Base-by-base conservation (phyloP, 1,284 basidiomycete genomes). In the Boletus austroedulis region DNA sequence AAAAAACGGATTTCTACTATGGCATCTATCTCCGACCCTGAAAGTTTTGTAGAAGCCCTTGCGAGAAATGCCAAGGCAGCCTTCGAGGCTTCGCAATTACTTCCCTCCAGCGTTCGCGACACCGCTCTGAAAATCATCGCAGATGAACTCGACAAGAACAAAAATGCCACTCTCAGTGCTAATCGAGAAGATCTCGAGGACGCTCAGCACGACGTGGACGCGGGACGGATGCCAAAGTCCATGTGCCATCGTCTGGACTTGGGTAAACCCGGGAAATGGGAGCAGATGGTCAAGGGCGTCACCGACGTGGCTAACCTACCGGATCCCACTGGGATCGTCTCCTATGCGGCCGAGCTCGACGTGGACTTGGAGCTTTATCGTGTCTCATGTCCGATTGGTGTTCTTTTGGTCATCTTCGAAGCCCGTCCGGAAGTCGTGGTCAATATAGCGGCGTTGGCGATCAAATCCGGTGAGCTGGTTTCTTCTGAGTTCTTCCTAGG, bases 351-450 rank as follows among this genome's bases (percentile, higher is more conserved):
- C 21, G 83, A 92, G 67, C 79, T 99, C 29, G 95, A 96, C 64
- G 90, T 94, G 40, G 82, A 79, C 0, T 79, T 99, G 17, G 92
- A 98, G 67, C 81, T 99, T 15, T 95, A 97, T 76, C 85, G 94
- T 40, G 89, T 99, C 1, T 94, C 95, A 0, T 99, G 96, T 73
- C 95, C 97, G 0, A 97, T 99, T 62, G 97, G 97, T 21, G 95
- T 98, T 1, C 79, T 99, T 28, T 82, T 99, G 50, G 94, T 98
- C 64, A 98, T 99, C 64, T 99, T 99, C 65, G 97, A 99, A 76
- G 93, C 96, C 4, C 82, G 97, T 36, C 97, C 97, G 1, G 97
- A 99, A 73, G 97, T 99, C 7, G 94, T 99, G 31, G 91, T 99
- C 45, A 99, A 99, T 73, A 98, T 99, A 66, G 94, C 97, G 8